Evolutionary conservation across 371 early-diverging fungal species (phyloP).

Genomic region (Lichtheimia ornata): DNA sequence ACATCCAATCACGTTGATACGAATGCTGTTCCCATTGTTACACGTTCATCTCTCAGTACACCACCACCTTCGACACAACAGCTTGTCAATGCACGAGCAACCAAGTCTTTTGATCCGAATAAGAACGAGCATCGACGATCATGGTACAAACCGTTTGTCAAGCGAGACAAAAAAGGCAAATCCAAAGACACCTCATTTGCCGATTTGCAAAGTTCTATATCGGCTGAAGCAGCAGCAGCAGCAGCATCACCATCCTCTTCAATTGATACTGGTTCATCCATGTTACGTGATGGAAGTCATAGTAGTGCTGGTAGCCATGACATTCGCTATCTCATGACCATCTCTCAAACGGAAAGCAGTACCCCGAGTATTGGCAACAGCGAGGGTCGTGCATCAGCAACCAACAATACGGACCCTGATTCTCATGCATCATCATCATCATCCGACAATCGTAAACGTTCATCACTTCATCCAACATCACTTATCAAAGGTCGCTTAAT

Average conservation of each 20-base stretch:
- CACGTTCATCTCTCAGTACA: slow-evolving; percentile 19
- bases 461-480: slow-evolving; percentile 2
- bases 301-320: slow-evolving; percentile 8
- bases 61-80: slow-evolving; percentile 15
- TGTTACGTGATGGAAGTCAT: slow-evolving; percentile 14
- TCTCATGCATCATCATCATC: no score
- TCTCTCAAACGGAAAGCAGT: not conserved
- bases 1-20: not conserved
- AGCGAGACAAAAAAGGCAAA: slow-evolving; percentile 27
- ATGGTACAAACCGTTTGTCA: slow-evolving; percentile 27
- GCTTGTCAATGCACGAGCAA: not conserved
- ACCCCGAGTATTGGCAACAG: not conserved
- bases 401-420: not conserved
- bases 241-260: slow-evolving; percentile 1
- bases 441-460: not conserved
- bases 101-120: not conserved
- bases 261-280: not conserved
- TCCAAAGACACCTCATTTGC: not conserved
- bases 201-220: not conserved
- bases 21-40: not conserved
- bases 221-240: not conserved
- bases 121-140: slow-evolving; percentile 19
- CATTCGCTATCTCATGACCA: not conserved
- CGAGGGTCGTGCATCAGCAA: not conserved
- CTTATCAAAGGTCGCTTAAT: no score